Evolutionary conservation across 2,329 filamentous ascomycete genomes (phyloP).

Genomic region (Exophiala sp.): DNA sequence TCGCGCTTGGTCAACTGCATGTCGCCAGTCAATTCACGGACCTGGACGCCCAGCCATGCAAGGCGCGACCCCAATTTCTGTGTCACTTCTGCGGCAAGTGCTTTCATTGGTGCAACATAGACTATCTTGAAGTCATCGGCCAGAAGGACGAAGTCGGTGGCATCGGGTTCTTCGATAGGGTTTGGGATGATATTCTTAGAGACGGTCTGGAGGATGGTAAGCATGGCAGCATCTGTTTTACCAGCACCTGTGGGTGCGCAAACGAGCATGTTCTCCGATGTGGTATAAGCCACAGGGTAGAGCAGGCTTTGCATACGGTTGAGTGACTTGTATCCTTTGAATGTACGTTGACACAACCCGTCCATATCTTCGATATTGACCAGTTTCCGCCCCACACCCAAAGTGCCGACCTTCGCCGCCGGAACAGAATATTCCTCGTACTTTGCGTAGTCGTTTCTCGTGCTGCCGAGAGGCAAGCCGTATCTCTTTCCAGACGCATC

Average conservation of each 20-base stretch:
- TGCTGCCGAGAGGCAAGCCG: constrained; percentile 71
- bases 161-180: constrained; percentile 68
- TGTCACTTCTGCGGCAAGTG: constrained; percentile 90
- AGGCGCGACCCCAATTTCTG: constrained; percentile 89
- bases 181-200: constrained; percentile 79
- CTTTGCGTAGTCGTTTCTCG: constrained; percentile 66
- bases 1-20: constrained; percentile 98
- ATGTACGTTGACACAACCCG: constrained; percentile 83
- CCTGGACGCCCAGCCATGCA: constrained; percentile 88
- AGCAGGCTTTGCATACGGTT: constrained; percentile 99
- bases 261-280: constrained; percentile 97
- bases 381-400: constrained; percentile 70
- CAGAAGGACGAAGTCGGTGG: constrained; percentile 76
- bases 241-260: constrained; percentile 96
- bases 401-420: constrained; percentile 70
- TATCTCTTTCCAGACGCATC: constrained; percentile 79
- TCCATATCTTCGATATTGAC: constrained; percentile 80
- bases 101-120: constrained; percentile 99
- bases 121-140: constrained; percentile 94
- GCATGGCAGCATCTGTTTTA: constrained; percentile 98
- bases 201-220: constrained; percentile 88
- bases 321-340: constrained; percentile 86
- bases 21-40: constrained; percentile 91
- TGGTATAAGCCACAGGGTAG: constrained; percentile 91
- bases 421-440: constrained; percentile 91